Evolutionary conservation across 2,329 filamentous ascomycete genomes (phyloP), one percentile per base, ranked within the genome.

Genomic region (Paraconiothyrium brasiliense): DNA sequence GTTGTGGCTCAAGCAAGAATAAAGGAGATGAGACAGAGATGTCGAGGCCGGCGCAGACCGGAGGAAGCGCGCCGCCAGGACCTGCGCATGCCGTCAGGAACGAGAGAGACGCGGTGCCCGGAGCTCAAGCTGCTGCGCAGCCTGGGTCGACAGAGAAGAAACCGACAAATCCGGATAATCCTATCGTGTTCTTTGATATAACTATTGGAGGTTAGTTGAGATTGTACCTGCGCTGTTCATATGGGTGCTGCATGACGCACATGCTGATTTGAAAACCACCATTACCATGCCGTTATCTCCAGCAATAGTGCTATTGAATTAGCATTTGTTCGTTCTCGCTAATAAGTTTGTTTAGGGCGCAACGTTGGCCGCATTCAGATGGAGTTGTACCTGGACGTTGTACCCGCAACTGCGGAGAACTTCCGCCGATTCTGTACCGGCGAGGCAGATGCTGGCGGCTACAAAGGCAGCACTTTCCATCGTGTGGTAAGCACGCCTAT

Each of bases 401-500:
- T 96, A 76, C 93, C 93, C 79, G 94, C 90, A 86, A 97, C 93
- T 57, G 84, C 87, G 70, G 84, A 86, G 79, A 94, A 94, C 87
- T 94, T 94, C 87, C 86, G 86, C 70, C 87, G 88, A 79, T 90
- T 94, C 75, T 92, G 90, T 88, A 92, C 88, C 66, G 85, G 85
- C 67, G 86, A 91, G 83, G 88, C 85, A 81, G 91, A 90, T 73
- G 27, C 6, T 30, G 89, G 90, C 79, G 91, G 92, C 71, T 96
- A 94, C 86, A 82, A 87, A 80, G 88, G 87, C 73, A 94, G 91
- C 71, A 84, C 85, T 66, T 96, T 95, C 89, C 92, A 96, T 87
- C 92, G 92, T 73, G 89, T 96, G 71, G 92, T 94, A 67, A 34
- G 64, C 56, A 37, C 9, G 4, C 20, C 22, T 94, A 65, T 22